Evolutionary conservation across 495 filamentous ascomycete genomes (phyloP), one percentile per base, ranked within the genome.

Genomic region (Trichoderma reesei): DNA sequence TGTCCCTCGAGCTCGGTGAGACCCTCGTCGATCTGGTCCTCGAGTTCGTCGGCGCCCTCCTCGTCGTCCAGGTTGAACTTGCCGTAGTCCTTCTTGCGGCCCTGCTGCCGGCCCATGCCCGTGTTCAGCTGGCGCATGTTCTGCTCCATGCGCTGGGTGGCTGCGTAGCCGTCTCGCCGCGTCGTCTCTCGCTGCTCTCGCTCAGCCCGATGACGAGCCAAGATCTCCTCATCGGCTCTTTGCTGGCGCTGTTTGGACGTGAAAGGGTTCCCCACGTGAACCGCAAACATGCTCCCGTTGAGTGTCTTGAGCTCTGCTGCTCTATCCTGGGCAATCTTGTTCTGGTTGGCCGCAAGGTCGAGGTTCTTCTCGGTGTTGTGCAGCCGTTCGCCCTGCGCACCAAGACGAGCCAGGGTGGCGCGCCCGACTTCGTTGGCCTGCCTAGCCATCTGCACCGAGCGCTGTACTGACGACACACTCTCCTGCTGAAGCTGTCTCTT

Each of bases 61-160:
- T 89, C 86, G 41, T 83, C 85, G 69, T 91, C 88, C 71, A 91
- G 94, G 67, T 91, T 89, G 65, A 88, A 92, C 73, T 90, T 90
- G 8, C 82, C 78, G 42, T 88, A 75, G 70, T 91, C 88, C 10
- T 85, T 83, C 16, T 89, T 74, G 56, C 78, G 88, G 13, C 77
- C 70, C 70, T 41, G 20, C 20, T 14, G 1, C 11, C 31, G 39
- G 41, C 41, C 16, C 63, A 48, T n/a, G 39, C 62, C 6, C 26
- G 9, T 37, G 41, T 10, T 51, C 34, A 76, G 74, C 16, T 86
- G 82, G 63, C 80, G 76, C 73, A 87, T 83, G 11, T 80, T 80
- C n/a, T 75, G 75, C 41, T 88, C 81, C 75, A 88, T 80, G 7
- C 85, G 79, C 64, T 85, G 80, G 64, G 80, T 77, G 44, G 79